Conservation (phyloP, 177 flowering plant genomes). For the Vitis hybrid region DNA sequence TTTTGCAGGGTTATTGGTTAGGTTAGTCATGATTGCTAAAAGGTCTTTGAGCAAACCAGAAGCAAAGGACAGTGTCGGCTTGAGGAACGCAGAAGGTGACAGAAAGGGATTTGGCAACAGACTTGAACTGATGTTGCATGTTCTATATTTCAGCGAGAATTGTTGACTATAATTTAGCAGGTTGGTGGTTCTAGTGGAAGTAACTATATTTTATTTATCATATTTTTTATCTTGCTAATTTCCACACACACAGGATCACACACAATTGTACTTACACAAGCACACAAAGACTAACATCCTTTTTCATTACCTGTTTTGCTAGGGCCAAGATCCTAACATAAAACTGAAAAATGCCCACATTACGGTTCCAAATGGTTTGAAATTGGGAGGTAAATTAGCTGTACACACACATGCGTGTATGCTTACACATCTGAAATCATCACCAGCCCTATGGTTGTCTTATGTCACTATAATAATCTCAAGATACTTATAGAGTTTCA, state of each 20-base stretch:
- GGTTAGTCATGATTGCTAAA: conserved; percentile 25
- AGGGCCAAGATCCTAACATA: neutral
- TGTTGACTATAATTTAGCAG: conserved; percentile 16
- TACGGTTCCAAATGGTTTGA: no score
- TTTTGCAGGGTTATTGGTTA: conserved; percentile 21
- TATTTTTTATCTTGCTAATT: neutral
- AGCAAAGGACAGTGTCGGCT: conserved; percentile 28
- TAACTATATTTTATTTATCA: neutral
- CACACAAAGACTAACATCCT: neutral
- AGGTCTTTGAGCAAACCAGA: conserved; percentile 26
- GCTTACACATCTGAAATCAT: no score
- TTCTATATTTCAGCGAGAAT: conserved; percentile 12
- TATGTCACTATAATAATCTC: no score
- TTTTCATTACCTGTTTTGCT: neutral
- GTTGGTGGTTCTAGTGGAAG: conserved; percentile 16
- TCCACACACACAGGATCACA: neutral
- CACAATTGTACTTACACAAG: neutral
- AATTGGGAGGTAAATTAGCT: no score
- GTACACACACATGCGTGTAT: no score
- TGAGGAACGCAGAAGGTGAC: conserved; percentile 14
- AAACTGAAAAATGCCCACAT: no score
- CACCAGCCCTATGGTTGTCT: no score
- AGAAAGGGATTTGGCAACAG: conserved; percentile 25
- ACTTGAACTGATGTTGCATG: conserved; percentile 16
- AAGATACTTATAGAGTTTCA: neutral